These are phyloP conservation scores for Solanum arcanum DNA, from an alignment of 257 asterid genomes.

Conservation along the genomic window DNA sequence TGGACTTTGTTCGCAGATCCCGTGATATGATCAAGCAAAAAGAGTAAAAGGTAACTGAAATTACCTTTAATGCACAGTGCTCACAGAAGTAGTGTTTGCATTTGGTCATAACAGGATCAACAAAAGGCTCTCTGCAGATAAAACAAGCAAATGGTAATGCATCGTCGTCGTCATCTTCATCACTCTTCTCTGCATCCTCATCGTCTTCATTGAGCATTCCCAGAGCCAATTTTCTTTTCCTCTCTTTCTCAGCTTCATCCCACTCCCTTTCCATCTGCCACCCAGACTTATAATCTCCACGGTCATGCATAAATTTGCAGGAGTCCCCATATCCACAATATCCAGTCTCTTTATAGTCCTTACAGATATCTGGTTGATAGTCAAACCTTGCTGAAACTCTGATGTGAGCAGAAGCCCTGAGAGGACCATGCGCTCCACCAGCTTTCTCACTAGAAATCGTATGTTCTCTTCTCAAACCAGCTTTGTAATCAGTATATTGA, in stretches of 20 bases:
- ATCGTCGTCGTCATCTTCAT: slow-evolving; percentile 68
- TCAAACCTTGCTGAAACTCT: slow-evolving; percentile 94
- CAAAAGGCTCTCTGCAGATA: slow-evolving; percentile 83
- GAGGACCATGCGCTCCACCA: slow-evolving; percentile 90
- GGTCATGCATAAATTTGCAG: slow-evolving; percentile 92
- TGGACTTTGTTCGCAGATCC: background rate
- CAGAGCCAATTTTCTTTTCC: slow-evolving; percentile 54
- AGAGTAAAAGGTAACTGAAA: background rate
- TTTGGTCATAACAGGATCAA: slow-evolving; percentile 77
- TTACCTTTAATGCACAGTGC: slow-evolving; percentile 93
- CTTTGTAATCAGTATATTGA: slow-evolving; percentile 85
- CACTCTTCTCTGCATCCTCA: slow-evolving; percentile 32
- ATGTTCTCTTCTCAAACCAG: slow-evolving; percentile 88
- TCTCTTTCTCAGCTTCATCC: slow-evolving; percentile 77
- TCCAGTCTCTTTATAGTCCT: slow-evolving; percentile 93
- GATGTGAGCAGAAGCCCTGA: slow-evolving; percentile 87
- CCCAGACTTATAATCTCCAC: slow-evolving; percentile 92
- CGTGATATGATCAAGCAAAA: background rate
- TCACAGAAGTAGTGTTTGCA: slow-evolving; percentile 97
- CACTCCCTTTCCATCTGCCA: slow-evolving; percentile 96
- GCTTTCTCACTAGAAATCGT: slow-evolving; percentile 88
- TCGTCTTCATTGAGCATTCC: slow-evolving; percentile 46
- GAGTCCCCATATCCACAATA: slow-evolving; percentile 97
- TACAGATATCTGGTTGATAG: slow-evolving; percentile 94
- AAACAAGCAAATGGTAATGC: slow-evolving; percentile 85